Base-by-base conservation (phyloP, 805 yeast genomes). In the Candida pseudoglaebosa region DNA sequence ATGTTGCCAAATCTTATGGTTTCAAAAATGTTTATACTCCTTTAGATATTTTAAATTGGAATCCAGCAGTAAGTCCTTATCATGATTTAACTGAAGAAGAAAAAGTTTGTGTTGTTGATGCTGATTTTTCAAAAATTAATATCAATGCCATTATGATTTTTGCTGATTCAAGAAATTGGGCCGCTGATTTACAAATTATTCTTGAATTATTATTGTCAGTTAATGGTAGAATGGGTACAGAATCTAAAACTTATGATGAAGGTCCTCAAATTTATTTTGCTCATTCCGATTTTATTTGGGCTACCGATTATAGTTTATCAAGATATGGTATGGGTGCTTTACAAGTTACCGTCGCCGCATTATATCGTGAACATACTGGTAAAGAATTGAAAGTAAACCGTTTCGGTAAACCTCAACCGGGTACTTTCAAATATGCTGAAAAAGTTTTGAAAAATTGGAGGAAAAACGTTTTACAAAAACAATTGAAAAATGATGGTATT, bases 241-340 rank as follows among this genome's bases (percentile, higher is more conserved):
- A 75, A 31, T 75, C 84, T 28, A 72, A 78, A 47, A 77, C 83
- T 13, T 80, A 61, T 54, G 82, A 81, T 43, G 89, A 86, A 46
- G 90, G 90, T 28, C 93, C 95, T 24, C 78, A 79, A 34, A 77
- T 87, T 41, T 85, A 84, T 62, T 88, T 87, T 70, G 95, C 95
- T 30, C 95, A 88, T 59, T 84, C 91, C 15, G 96, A 88, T 63
- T 84, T 88, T 53, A 86, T 88, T 39, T 88, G 96, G 96, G 91
- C 95, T 9, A 85, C 96, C 3, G 84, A 87, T 61, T 87, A 84
- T 57, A 78, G 77, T 50, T 69, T 84, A 45, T 78, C 88, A 13
- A 73, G 96, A 57, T 86, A 88, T 56, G 96, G 96, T 44, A 89
- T 88, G 95, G 96, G 96, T 43, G 96, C 96, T 3, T 70, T 88